phyloP scores from a whole-genome alignment of 495 filamentous ascomycete genomes.

The Aspergillus taichungensis region DNA sequence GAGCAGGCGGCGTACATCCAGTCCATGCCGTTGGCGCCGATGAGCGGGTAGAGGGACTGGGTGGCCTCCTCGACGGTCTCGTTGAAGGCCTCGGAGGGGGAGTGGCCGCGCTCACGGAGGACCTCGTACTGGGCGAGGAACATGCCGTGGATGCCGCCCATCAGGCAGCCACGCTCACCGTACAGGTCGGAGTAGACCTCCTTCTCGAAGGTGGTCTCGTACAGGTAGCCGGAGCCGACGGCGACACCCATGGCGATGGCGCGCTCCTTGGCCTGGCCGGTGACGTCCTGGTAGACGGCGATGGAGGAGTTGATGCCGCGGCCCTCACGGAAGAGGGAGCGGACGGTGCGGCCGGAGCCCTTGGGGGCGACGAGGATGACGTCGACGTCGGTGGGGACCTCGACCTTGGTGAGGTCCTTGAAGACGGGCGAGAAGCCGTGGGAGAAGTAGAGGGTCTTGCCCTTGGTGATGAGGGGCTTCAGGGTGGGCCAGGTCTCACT shows the following conservation, averaged over 20 bases:
- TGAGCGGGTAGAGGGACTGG: conserved; percentile 93
- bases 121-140: conserved; percentile 99
- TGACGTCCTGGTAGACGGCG: conserved; percentile 97
- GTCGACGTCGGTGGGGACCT: conserved; percentile 88
- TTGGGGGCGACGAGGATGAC: conserved; percentile 99
- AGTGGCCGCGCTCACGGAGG: conserved; percentile 95
- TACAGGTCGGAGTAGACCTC: conserved; percentile 99
- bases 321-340: conserved; percentile 93
- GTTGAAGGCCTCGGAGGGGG: conserved; percentile 98
- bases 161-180: conserved; percentile 98
- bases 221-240: conserved; percentile 93
- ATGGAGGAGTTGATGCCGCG: conserved; percentile 99
- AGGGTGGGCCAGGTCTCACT: conserved; percentile 96
- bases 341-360: conserved; percentile 96
- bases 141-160: conserved; percentile 99
- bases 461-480: conserved; percentile 96
- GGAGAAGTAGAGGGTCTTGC: conserved; percentile 99
- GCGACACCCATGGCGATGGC: conserved; percentile 94
- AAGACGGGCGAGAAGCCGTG: conserved; percentile 99
- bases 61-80: conserved; percentile 99
- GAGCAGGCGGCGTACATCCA: conserved; percentile 99
- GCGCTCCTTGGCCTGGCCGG: conserved; percentile 96
- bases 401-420: conserved; percentile 98
- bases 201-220: conserved; percentile 99
- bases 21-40: conserved; percentile 96